Evolutionary conservation across 208 protist genomes (phyloP).

Genomic region (Acanthamoeba castellanii): DNA sequence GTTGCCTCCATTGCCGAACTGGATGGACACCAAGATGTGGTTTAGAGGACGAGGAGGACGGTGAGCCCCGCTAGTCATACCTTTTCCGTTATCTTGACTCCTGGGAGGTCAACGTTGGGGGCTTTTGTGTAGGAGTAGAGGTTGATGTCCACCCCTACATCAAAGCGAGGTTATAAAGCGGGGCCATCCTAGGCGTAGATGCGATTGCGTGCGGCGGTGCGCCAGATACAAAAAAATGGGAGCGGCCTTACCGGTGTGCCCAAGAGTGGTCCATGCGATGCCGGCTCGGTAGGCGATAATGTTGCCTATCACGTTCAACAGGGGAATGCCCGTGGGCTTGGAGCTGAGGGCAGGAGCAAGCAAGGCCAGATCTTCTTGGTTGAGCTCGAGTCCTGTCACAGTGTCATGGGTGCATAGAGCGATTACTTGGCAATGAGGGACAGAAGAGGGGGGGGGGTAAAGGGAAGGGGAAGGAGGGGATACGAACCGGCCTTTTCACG

Average conservation of each 20-base stretch:
- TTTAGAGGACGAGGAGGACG: not conserved
- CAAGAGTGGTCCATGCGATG: conserved; percentile 82
- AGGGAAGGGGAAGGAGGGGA: not conserved
- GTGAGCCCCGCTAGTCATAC: not conserved
- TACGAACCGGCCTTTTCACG: not conserved
- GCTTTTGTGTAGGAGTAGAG: conserved; percentile 75
- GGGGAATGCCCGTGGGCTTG: not conserved
- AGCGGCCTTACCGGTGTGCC: conserved; percentile 76
- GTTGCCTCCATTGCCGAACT: not conserved
- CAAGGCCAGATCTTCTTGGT: not conserved
- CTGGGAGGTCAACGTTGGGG: not conserved
- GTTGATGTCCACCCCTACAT: conserved; percentile 81
- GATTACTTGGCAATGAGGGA: too few species aligned
- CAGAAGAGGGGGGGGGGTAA: too few species aligned
- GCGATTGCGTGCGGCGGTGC: too few species aligned
- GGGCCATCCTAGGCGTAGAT: not conserved
- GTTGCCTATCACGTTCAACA: conserved; percentile 69
- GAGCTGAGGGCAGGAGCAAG: not conserved
- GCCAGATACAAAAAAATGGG: not conserved
- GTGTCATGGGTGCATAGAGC: not conserved
- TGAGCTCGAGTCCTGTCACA: not conserved
- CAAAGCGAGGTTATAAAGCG: not conserved
- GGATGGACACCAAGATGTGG: not conserved
- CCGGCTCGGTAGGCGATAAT: conserved; percentile 63
- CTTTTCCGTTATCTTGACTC: not conserved